Evolutionary conservation across 202 grass and related monocot species (phyloP), one percentile per base, ranked within the genome.

Genomic region (Hordeum pubiflorum): DNA sequence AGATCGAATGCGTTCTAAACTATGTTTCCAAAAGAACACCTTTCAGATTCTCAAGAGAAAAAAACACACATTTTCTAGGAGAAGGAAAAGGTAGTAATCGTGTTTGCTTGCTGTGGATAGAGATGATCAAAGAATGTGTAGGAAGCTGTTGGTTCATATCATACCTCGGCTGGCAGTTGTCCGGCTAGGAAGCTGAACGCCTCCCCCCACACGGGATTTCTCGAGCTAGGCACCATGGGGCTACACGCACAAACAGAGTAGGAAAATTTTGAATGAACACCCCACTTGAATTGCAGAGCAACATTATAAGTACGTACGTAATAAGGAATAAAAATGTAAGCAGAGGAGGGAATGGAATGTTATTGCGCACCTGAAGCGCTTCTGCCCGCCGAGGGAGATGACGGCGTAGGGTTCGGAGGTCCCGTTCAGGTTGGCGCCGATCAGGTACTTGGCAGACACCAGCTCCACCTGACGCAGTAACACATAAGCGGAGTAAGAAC

Each of bases 131-230:
- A 52, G 24, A 72, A 31, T 50, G 54, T 60, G 69, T 15, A 27
- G 17, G 21, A 70, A 10, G 21, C 7, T 71, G 57, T 22, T 79
- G 46, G 63, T 56, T 66, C 62, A 36, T 76, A 98, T 71, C 61
- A 37, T 79, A 99, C 96, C 96, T 99, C 90, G 10, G 88, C 92
- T 9, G 92, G 92, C 34, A 99, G 90, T 37, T 84, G 75, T 48
- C 81, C 37, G 62, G 89, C 87, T 23, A 93, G 78, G 89, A 95
- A 96, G 58, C 89, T 92, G 81, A 95, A 99, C 62, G 89, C 90
- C 79, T 98, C 90, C 61, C 96, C 92, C 96, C 96, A 95, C 62
- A 99, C 77, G 31, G 92, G 96, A 63, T 99, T 95, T 79, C 91
- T 99, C 11, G 68, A 74, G 75, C 90, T 94, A 62, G 96, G 92